These are phyloP conservation scores for Ottelia alismoides DNA, from an alignment of 106 monocot genomes.

Conservation along the genomic window DNA sequence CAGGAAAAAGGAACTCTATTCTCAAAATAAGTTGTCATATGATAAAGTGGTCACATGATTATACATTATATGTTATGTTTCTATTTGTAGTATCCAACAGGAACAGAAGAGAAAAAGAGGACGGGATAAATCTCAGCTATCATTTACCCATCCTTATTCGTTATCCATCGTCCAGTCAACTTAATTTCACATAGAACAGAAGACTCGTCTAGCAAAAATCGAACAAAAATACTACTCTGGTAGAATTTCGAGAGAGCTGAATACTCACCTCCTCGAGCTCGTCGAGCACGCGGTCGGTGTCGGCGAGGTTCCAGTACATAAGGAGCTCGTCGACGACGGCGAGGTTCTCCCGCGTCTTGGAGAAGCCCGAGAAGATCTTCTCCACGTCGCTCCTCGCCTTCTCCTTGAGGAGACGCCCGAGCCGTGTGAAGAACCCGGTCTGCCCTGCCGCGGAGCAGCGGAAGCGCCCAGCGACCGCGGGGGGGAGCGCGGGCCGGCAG, in stretches of 20 bases:
- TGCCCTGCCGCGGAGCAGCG: constrained; percentile 35
- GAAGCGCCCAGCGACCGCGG: too few relatives aligned
- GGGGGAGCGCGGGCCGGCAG: too few relatives aligned
- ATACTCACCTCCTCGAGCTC: constrained; percentile 73
- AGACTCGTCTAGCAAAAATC: not conserved
- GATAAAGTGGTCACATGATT: too few relatives aligned
- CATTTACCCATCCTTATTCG: too few relatives aligned
- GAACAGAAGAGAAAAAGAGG: not conserved
- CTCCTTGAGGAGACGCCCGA: constrained; percentile 76
- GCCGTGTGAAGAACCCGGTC: constrained; percentile 67
- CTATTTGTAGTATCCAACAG: too few relatives aligned
- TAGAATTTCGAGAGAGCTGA: not conserved
- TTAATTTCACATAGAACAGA: not conserved
- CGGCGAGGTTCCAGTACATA: too few relatives aligned
- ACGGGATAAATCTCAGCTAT: too few relatives aligned
- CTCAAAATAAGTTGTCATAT: too few relatives aligned
- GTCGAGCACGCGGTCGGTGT: constrained; percentile 73
- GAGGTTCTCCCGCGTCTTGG: constrained; percentile 74
- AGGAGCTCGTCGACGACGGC: constrained; percentile 88
- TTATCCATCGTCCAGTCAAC: too few relatives aligned
- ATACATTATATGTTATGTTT: too few relatives aligned
- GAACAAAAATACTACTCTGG: too few relatives aligned
- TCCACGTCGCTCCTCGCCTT: constrained; percentile 93
- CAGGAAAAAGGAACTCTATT: too few relatives aligned
- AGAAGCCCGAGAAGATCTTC: constrained; percentile 80